Evolutionary conservation across 73 alveolate species (phyloP).

Genomic region (Paramecium tetraurelia): DNA sequence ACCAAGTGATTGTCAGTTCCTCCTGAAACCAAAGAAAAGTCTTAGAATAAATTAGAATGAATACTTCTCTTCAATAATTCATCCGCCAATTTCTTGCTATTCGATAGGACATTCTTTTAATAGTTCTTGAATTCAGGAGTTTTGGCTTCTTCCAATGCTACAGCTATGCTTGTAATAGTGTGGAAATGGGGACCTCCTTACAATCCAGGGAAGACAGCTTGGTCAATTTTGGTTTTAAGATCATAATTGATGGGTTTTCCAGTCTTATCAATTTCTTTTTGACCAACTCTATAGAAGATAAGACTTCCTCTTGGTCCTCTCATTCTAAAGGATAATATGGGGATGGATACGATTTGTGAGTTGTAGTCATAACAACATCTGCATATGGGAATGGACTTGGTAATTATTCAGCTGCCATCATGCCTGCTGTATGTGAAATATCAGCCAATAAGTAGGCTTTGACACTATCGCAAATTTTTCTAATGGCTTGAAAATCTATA

Average conservation of each 20-base stretch:
- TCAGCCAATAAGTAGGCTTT: slow-evolving; percentile 93
- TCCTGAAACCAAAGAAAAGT: slow-evolving; percentile 72
- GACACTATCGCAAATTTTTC: slow-evolving; percentile 81
- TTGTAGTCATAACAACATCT: slow-evolving; percentile 95
- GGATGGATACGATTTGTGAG: slow-evolving; percentile 80
- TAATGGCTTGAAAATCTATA: slow-evolving; percentile 79
- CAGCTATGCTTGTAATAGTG: slow-evolving; percentile 89
- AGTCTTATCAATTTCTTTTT: slow-evolving; percentile 62
- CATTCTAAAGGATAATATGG: slow-evolving; percentile 46
- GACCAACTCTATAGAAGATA: slow-evolving; percentile 81
- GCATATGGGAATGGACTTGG: slow-evolving; percentile 91
- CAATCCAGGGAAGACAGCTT: slow-evolving; percentile 92
- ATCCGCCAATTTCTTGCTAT: slow-evolving; percentile 80
- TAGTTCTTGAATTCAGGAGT: slow-evolving; percentile 85
- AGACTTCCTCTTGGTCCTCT: slow-evolving; percentile 96
- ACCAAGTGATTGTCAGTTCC: slow-evolving; percentile 96
- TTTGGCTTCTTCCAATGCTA: slow-evolving; percentile 78
- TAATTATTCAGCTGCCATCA: slow-evolving; percentile 83
- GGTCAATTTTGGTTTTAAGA: slow-evolving; percentile 68
- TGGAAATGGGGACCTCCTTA: slow-evolving; percentile 98
- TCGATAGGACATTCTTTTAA: slow-evolving; percentile 76
- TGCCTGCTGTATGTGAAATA: slow-evolving; percentile 95
- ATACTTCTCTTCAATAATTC: slow-evolving; percentile 77
- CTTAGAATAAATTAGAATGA: not conserved
- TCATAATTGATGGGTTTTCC: slow-evolving; percentile 63